Evolutionary conservation across 2,329 filamentous ascomycete genomes (phyloP).

Genomic region (Aspergillus pseudoviridinutans): DNA sequence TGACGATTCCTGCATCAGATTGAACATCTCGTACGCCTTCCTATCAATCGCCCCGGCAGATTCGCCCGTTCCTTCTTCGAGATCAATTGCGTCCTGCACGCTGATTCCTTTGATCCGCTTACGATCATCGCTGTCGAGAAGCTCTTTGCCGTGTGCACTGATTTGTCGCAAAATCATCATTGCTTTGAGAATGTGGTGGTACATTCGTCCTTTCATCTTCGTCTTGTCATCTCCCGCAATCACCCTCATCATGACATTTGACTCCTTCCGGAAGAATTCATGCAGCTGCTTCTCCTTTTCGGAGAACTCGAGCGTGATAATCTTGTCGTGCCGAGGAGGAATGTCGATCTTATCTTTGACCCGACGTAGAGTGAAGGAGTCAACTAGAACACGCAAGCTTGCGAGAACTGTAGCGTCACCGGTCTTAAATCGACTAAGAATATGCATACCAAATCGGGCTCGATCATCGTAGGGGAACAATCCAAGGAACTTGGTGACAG

Average conservation of each 20-base stretch:
- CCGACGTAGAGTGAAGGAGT: slow-evolving; percentile 88
- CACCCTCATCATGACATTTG: slow-evolving; percentile 72
- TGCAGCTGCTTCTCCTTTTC: slow-evolving; percentile 73
- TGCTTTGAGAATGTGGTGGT: slow-evolving; percentile 87
- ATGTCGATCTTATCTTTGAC: slow-evolving; percentile 88
- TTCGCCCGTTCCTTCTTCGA: slow-evolving; percentile 71
- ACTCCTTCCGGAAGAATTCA: slow-evolving; percentile 77
- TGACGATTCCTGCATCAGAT: slow-evolving; percentile 77
- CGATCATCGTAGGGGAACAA: slow-evolving; percentile 81
- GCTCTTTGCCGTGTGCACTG: slow-evolving; percentile 89
- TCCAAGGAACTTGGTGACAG: slow-evolving; percentile 79
- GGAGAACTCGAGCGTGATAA: slow-evolving; percentile 71
- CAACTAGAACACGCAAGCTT: slow-evolving; percentile 82
- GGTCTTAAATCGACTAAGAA: slow-evolving; percentile 80
- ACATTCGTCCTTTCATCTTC: slow-evolving; percentile 76
- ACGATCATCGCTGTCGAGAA: slow-evolving; percentile 79
- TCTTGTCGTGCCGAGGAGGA: slow-evolving; percentile 67
- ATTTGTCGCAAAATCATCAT: slow-evolving; percentile 86
- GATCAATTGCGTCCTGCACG: slow-evolving; percentile 80
- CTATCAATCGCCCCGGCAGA: slow-evolving; percentile 57
- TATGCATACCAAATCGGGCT: slow-evolving; percentile 70
- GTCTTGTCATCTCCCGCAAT: slow-evolving; percentile 64
- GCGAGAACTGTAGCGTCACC: slow-evolving; percentile 76
- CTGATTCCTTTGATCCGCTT: slow-evolving; percentile 75
- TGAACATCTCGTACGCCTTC: slow-evolving; percentile 81